Conservation (phyloP, 257 asterid species). For the Solanum rostratum region DNA sequence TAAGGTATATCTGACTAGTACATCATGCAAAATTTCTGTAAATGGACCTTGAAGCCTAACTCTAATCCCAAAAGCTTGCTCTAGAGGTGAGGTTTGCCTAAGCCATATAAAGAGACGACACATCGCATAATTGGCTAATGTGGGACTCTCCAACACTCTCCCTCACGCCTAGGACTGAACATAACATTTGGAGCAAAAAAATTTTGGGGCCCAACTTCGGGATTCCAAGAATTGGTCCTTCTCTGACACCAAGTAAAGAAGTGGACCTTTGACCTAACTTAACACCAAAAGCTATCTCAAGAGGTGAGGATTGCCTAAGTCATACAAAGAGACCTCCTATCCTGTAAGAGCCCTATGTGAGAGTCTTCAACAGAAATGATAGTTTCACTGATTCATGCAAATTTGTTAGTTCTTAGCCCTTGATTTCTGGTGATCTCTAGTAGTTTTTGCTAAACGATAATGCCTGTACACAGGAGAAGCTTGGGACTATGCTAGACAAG, state of each 20-base stretch:
- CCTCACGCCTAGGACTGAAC: background rate
- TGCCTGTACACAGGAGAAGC: slow-evolving; percentile 51
- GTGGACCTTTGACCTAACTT: background rate
- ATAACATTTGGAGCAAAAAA: background rate
- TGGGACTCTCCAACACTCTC: background rate
- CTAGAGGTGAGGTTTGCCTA: background rate
- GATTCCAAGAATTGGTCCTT: background rate
- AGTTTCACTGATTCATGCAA: background rate
- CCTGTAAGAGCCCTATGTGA: background rate
- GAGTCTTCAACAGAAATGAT: background rate
- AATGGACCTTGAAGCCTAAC: background rate
- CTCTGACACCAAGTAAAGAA: background rate
- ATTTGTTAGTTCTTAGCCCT: background rate
- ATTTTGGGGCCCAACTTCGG: background rate
- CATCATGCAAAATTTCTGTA: background rate
- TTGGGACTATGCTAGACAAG: slow-evolving; percentile 95
- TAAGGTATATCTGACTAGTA: background rate
- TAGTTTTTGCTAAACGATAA: background rate
- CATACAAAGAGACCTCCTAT: background rate
- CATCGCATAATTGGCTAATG: background rate
- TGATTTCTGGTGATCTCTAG: background rate
- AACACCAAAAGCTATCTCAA: background rate
- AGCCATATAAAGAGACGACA: background rate
- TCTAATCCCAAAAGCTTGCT: background rate
- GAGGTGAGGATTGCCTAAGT: background rate